Evolutionary conservation across 2,329 filamentous ascomycete species (phyloP).

Genomic region (Penicillium occitanis): DNA sequence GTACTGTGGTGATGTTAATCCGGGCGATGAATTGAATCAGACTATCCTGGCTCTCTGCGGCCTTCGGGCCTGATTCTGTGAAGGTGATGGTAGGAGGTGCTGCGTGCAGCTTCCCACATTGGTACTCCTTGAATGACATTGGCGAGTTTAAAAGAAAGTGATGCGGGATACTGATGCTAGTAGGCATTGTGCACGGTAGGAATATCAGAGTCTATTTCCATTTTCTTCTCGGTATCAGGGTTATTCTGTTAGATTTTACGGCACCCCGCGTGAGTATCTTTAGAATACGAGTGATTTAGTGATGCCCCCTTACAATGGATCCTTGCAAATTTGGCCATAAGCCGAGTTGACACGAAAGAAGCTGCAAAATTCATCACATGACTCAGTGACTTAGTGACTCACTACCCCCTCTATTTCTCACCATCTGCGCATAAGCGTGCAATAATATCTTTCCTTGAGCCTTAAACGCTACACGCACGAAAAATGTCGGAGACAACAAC

Average conservation of each 20-base stretch:
- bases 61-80: not conserved
- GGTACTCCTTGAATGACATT: too few relatives aligned
- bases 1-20: slow-evolving; percentile 9
- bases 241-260: not conserved
- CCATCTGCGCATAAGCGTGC: not conserved
- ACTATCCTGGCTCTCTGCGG: slow-evolving; percentile 9
- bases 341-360: too few relatives aligned
- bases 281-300: too few relatives aligned
- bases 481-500: slow-evolving; percentile 18
- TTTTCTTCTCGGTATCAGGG: not conserved
- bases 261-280: too few relatives aligned
- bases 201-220: not conserved
- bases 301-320: too few relatives aligned
- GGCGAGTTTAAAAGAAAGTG: not conserved
- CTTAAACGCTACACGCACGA: not conserved
- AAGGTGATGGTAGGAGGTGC: not conserved
- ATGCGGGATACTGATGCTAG: not conserved
- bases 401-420: not conserved
- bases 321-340: too few relatives aligned
- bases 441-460: not conserved
- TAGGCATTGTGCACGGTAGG: not conserved
- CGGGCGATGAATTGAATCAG: not conserved
- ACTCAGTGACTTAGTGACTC: not conserved
- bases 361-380: not conserved
- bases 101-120: not conserved